A percentile compares a stretch with the other conserved stretches of the same genome.
Evolutionary conservation across 352 stramenopile genomes (phyloP).

Genomic region (Globisporangium megalacanthum): DNA sequence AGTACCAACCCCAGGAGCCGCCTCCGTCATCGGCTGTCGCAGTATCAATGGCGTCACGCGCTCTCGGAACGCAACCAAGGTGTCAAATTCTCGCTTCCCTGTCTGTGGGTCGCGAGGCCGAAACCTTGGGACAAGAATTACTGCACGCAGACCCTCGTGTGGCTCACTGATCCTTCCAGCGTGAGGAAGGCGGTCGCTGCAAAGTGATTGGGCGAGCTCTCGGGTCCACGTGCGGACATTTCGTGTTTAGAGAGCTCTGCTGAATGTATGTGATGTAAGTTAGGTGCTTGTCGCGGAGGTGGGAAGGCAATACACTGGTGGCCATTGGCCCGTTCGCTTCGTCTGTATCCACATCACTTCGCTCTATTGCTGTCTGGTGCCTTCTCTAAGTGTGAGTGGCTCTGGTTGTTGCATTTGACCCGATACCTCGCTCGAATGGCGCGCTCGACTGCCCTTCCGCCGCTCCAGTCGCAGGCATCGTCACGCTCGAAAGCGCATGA

Average conservation of each 20-base stretch:
- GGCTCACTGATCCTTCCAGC: conserved; percentile 27
- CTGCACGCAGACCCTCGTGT: conserved; percentile 7
- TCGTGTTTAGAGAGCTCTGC: neutral
- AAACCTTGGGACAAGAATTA: conserved; percentile 81
- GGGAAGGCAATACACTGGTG: no score
- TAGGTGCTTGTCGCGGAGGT: no score
- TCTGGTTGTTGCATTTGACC: no score
- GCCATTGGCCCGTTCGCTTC: no score
- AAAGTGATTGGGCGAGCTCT: conserved; percentile 53
- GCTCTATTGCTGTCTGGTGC: neutral
- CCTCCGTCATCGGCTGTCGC: no score
- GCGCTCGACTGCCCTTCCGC: neutral
- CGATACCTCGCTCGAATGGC: neutral
- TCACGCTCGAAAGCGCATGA: conserved; percentile 5
- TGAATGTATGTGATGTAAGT: neutral
- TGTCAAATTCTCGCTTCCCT: conserved; percentile 87
- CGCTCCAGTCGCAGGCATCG: neutral
- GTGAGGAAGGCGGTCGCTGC: conserved; percentile 46
- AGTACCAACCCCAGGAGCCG: neutral
- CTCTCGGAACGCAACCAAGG: conserved; percentile 53
- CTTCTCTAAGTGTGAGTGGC: no score
- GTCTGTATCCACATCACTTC: no score
- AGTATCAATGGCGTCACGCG: neutral
- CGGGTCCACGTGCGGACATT: conserved; percentile 28
- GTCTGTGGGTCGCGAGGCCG: conserved; percentile 74